Evolutionary conservation across 306 rosid species (phyloP).

Genomic region (Trichosanthes truncata): DNA sequence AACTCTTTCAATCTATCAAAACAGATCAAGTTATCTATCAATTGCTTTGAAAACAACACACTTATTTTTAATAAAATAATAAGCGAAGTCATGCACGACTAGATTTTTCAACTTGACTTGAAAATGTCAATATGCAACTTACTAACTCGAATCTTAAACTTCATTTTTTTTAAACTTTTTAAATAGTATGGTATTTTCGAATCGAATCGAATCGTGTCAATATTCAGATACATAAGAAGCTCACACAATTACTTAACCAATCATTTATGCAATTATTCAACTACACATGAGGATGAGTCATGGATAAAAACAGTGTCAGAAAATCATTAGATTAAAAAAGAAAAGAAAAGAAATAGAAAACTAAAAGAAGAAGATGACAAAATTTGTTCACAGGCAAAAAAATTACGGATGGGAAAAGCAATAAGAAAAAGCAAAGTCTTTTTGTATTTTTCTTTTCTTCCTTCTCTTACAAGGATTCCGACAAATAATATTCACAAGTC

Average conservation of each 20-base stretch:
- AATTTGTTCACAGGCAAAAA: constrained; percentile 8
- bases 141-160: too few species aligned
- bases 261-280: constrained; percentile 5
- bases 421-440: neutral
- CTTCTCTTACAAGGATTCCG: neutral
- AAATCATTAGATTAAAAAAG: neutral
- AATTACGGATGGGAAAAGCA: neutral
- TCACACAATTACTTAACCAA: neutral
- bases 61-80: too few species aligned
- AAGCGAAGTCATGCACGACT: too few species aligned
- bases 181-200: too few species aligned
- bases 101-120: too few species aligned
- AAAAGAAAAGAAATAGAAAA: neutral
- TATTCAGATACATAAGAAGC: neutral
- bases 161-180: neutral
- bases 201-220: neutral
- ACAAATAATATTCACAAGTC: constrained; percentile 3
- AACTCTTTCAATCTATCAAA: too few species aligned
- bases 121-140: too few species aligned
- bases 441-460: neutral
- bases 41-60: too few species aligned
- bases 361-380: constrained; percentile 1
- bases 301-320: neutral
- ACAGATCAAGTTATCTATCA: too few species aligned
- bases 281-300: neutral